phyloP scores from a whole-genome alignment of 2,329 filamentous ascomycete genomes.

The Cordyceps fumosorosea region DNA sequence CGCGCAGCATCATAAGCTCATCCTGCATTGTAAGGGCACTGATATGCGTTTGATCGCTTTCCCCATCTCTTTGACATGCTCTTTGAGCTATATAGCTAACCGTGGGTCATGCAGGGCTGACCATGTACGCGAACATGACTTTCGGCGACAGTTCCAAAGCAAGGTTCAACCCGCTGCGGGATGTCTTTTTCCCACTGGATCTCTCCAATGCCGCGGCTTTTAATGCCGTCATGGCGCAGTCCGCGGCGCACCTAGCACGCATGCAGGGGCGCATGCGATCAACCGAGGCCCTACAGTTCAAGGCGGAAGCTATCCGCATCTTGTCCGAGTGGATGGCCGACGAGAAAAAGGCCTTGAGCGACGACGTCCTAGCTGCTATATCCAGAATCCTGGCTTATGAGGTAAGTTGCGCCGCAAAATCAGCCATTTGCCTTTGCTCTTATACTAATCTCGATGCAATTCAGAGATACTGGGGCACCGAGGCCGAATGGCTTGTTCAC shows the following conservation, averaged over 20 bases:
- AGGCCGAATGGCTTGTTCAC: conserved; percentile 8
- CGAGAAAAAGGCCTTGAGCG: conserved; percentile 23
- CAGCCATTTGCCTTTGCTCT: no score
- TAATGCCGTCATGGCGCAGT: conserved; percentile 34
- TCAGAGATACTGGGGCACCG: conserved; percentile 7
- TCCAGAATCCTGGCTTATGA: not conserved
- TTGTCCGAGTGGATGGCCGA: conserved; percentile 27
- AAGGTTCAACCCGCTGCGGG: conserved; percentile 31
- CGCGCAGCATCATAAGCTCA: conserved; percentile 27
- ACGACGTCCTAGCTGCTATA: conserved; percentile 19
- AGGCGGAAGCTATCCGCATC: conserved; percentile 29
- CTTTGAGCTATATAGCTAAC: no score
- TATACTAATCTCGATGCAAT: not conserved
- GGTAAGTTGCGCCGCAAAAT: not conserved
- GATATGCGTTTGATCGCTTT: not conserved
- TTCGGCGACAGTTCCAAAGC: conserved; percentile 22
- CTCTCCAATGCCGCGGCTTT: conserved; percentile 34
- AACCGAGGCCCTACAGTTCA: conserved; percentile 24
- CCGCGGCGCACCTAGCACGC: conserved; percentile 31
- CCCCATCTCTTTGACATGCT: not conserved
- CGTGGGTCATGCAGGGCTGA: conserved; percentile 20
- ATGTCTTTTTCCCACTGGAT: conserved; percentile 34
- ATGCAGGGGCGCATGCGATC: conserved; percentile 24
- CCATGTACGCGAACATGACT: conserved; percentile 26
- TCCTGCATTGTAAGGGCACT: conserved; percentile 29